Base-by-base conservation (phyloP, 192 early-diverging fungal genomes). In the Mortierella claussenii region DNA sequence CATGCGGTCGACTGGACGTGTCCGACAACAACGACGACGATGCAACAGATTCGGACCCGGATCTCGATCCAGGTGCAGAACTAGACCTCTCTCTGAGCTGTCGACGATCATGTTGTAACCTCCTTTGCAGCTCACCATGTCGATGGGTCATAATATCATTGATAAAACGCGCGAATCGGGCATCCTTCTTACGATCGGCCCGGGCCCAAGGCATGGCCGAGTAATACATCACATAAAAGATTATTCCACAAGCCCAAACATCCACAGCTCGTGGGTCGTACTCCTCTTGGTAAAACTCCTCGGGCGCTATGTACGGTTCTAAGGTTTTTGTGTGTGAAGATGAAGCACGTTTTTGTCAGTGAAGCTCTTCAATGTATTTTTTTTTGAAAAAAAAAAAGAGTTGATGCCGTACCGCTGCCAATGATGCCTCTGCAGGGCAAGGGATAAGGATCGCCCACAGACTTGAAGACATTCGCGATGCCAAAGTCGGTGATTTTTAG, bases 401-500 rank as follows among this genome's bases (percentile, higher is more conserved):
- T 24, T n/a, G n/a, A n/a, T n/a, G n/a, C n/a, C 70, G 42, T 60
- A 75, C 70, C 94, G 36, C 86, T 89, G 21, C 94, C 94, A 51
- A 88, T 89, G 26, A 92, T 70, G n/a, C 93, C 94, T 43, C 69
- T 86, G 32, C 86, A 86, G 36, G 87, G 83, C 34, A 88, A 85
- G 8, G 81, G 53, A 32, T 58, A 70, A 12, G 65, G 80, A 50
- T 89, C 85, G 67, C 92, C 93, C 17, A 88, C 88, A 43, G 70
- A 75, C 43, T 66, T 65, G 80, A 94, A 93, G 18, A 92, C 91
- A 53, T 88, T 86, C 0, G 88, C 87, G 27, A 88, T 89, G 2
- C 93, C 93, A 81, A 95, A 95, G 69, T 95, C 93, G 2, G 90
- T 88, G 47, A 95, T 93, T 69, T 95, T 95, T 15, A 95, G 75